phyloP scores from a whole-genome alignment of 345 rosid species.

The sweet orange (Citrus sinensis) region DNA sequence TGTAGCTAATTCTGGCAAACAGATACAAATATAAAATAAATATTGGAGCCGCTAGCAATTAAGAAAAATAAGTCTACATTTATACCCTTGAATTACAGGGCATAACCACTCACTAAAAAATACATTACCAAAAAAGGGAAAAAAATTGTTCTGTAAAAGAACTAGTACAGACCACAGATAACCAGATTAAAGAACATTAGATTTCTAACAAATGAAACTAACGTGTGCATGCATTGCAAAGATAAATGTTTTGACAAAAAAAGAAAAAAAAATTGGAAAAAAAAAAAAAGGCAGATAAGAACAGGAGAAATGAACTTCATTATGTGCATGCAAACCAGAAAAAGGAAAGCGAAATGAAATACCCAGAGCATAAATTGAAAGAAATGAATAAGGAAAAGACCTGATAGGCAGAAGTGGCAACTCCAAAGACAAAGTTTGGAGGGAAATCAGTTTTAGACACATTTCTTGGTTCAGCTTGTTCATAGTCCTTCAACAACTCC shows the following conservation, averaged over 20 bases:
- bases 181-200: neutral
- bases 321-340: neutral
- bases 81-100: neutral
- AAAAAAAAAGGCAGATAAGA: neutral
- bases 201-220: neutral
- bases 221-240: neutral
- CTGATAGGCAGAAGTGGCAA: conserved; percentile 67
- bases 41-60: neutral
- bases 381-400: conserved; percentile 2
- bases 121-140: too few relatives aligned
- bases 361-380: conserved; percentile 1
- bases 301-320: neutral
- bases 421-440: conserved; percentile 51
- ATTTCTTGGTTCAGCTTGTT: neutral
- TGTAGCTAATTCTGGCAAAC: neutral
- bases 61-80: neutral
- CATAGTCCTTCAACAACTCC: conserved; percentile 14
- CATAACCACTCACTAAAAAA: neutral
- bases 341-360: neutral
- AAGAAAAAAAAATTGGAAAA: neutral
- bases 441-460: conserved; percentile 46
- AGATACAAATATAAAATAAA: neutral
- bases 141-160: neutral
- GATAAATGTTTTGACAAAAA: neutral
- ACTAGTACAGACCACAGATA: neutral